Percentiles rank a stretch among this genome's conserved stretches.
phyloP scores from a whole-genome alignment of 495 filamentous ascomycete species.

The Staphylotrichum longicolle region DNA sequence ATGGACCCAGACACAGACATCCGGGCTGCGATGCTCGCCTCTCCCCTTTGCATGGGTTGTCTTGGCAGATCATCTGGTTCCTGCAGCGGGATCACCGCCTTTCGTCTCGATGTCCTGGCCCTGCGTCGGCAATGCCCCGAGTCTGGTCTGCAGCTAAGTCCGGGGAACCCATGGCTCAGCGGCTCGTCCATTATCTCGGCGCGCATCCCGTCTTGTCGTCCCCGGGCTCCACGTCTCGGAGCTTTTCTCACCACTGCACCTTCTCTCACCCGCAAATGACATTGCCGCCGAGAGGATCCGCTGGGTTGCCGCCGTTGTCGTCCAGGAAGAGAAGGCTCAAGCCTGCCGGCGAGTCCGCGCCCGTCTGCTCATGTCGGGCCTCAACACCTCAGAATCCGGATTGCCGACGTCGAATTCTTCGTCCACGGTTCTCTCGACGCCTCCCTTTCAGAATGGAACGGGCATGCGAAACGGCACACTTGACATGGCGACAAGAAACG shows the following conservation, averaged over 20 bases:
- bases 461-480: neutral
- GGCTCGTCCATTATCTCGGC: constrained; percentile 31
- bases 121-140: neutral
- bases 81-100: neutral
- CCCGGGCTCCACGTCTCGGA: constrained; percentile 6
- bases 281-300: neutral
- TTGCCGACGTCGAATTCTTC: neutral
- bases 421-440: neutral
- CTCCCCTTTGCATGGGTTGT: neutral
- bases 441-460: neutral
- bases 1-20: neutral
- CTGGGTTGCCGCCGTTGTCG: neutral
- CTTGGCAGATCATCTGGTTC: neutral
- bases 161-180: constrained; percentile 28
- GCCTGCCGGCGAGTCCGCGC: neutral
- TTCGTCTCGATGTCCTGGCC: neutral
- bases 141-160: constrained; percentile 10
- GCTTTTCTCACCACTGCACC: neutral
- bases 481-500: neutral
- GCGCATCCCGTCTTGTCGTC: constrained; percentile 21
- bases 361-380: constrained; percentile 16
- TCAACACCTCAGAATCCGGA: constrained; percentile 11
- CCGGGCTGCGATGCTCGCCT: neutral
- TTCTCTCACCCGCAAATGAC: neutral
- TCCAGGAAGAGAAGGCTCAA: neutral